These are phyloP conservation scores for Neonothopanus nambi DNA, from an alignment of 1,284 basidiomycete genomes.

Conservation along the genomic window DNA sequence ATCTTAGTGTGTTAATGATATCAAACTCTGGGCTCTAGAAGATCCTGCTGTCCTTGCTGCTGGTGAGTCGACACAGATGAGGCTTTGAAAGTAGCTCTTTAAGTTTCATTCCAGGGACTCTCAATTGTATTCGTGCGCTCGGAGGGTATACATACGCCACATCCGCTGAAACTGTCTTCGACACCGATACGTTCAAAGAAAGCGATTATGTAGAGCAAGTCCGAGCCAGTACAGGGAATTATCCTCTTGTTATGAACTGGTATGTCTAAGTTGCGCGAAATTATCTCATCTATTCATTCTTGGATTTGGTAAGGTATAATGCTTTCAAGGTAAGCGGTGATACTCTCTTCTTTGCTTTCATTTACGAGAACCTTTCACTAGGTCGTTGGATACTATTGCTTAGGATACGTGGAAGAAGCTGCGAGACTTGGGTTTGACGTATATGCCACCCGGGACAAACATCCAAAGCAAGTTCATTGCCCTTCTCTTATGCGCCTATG, in stretches of 20 bases:
- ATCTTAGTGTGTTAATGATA: conserved; percentile 52
- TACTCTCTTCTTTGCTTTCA: too few relatives aligned
- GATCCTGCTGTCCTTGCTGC: conserved; percentile 55
- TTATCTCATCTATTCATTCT: neutral
- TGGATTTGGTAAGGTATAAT: conserved; percentile 49
- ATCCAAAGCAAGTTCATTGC: conserved; percentile 55
- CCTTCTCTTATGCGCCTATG: neutral
- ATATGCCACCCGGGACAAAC: conserved; percentile 53
- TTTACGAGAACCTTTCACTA: conserved; percentile 21
- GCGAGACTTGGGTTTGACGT: conserved; percentile 61
- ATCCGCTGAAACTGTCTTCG: conserved; percentile 53
- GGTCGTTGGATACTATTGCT: conserved; percentile 61
- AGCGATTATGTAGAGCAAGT: conserved; percentile 48
- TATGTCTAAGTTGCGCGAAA: conserved; percentile 27
- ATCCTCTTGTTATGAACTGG: conserved; percentile 59
- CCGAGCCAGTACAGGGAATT: conserved; percentile 44
- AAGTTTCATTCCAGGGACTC: conserved; percentile 39
- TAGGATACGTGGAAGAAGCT: conserved; percentile 58
- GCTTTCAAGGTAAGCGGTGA: conserved; percentile 55
- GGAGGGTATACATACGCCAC: conserved; percentile 55
- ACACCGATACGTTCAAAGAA: conserved; percentile 63
- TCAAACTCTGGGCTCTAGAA: conserved; percentile 55
- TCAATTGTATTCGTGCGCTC: conserved; percentile 63
- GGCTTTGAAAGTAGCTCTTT: neutral
- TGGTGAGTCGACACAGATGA: conserved; percentile 36